These are phyloP conservation scores for Neophaeococcomyces aloes DNA, from an alignment of 2,329 filamentous ascomycete genomes.

Conservation along the genomic window DNA sequence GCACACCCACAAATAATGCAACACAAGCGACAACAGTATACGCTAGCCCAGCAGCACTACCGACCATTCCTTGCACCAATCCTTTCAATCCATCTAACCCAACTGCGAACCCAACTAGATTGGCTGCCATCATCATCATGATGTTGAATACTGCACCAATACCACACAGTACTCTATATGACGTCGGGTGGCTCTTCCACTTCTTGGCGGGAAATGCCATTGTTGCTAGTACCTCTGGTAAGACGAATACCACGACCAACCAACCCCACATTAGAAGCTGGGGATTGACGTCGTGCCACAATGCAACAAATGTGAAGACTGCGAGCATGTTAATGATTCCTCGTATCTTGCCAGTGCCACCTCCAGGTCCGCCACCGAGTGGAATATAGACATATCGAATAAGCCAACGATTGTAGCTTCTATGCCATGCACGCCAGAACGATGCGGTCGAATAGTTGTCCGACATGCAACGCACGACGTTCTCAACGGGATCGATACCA, in stretches of 20 bases:
- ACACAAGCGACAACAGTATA: slow-evolving; percentile 63
- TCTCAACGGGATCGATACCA: slow-evolving; percentile 88
- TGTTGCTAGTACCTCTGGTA: slow-evolving; percentile 69
- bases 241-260: slow-evolving; percentile 86
- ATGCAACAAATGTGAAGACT: slow-evolving; percentile 91
- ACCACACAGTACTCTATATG: slow-evolving; percentile 71
- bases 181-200: slow-evolving; percentile 59
- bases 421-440: slow-evolving; percentile 96
- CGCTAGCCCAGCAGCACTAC: slow-evolving; percentile 61
- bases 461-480: slow-evolving; percentile 94
- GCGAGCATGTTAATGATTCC: slow-evolving; percentile 65
- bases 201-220: slow-evolving; percentile 61
- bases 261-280: slow-evolving; percentile 90
- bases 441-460: slow-evolving; percentile 84
- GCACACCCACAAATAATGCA: slow-evolving; percentile 72
- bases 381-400: slow-evolving; percentile 90
- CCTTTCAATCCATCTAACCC: slow-evolving; percentile 77
- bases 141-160: slow-evolving; percentile 73
- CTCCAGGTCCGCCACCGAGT: slow-evolving; percentile 49
- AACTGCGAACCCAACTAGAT: slow-evolving; percentile 88
- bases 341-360: slow-evolving; percentile 36
- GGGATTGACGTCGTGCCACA: slow-evolving; percentile 96
- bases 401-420: slow-evolving; percentile 88
- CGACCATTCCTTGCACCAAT: slow-evolving; percentile 64
- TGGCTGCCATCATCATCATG: slow-evolving; percentile 91